These are phyloP conservation scores for Craterostigma plantagineum DNA, from an alignment of 257 asterid genomes.

Conservation along the genomic window DNA sequence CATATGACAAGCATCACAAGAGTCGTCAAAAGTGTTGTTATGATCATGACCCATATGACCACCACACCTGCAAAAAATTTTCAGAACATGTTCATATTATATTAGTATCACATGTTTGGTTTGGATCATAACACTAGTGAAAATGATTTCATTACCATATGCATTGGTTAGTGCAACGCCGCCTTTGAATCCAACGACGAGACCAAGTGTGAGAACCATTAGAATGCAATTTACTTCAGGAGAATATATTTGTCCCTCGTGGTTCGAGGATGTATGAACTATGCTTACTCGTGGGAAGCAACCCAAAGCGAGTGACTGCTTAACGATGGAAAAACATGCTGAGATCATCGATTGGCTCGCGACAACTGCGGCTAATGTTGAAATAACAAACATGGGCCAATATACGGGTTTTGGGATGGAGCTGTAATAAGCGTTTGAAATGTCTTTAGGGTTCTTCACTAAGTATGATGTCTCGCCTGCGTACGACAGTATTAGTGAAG, in stretches of 20 bases:
- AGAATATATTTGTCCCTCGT: slow-evolving; percentile 56
- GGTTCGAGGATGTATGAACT: slow-evolving; percentile 41
- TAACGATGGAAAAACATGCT: slow-evolving; percentile 48
- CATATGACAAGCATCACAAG: slow-evolving; percentile 49
- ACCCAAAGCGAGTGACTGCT: slow-evolving; percentile 46
- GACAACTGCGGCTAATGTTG: slow-evolving; percentile 36
- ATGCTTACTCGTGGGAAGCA: slow-evolving; percentile 61
- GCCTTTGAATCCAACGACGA: slow-evolving; percentile 30
- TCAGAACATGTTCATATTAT: no score
- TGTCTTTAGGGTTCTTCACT: no score
- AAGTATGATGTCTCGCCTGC: no score
- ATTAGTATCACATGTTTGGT: no score
- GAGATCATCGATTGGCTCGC: slow-evolving; percentile 75
- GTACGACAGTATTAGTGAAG: no score
- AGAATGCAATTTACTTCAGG: slow-evolving; percentile 47
- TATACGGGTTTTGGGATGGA: no score
- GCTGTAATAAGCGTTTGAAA: no score
- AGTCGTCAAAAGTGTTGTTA: slow-evolving; percentile 36
- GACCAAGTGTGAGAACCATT: slow-evolving; percentile 25
- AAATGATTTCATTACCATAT: slow-evolving; percentile 42
- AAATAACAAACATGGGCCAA: slow-evolving; percentile 65
- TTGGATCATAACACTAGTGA: no score
- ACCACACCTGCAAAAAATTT: slow-evolving; percentile 33
- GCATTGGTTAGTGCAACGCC: slow-evolving; percentile 55
- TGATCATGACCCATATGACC: slow-evolving; percentile 70